phyloP scores from a whole-genome alignment of 139 green algal species.

The Haematococcus lacustris region DNA sequence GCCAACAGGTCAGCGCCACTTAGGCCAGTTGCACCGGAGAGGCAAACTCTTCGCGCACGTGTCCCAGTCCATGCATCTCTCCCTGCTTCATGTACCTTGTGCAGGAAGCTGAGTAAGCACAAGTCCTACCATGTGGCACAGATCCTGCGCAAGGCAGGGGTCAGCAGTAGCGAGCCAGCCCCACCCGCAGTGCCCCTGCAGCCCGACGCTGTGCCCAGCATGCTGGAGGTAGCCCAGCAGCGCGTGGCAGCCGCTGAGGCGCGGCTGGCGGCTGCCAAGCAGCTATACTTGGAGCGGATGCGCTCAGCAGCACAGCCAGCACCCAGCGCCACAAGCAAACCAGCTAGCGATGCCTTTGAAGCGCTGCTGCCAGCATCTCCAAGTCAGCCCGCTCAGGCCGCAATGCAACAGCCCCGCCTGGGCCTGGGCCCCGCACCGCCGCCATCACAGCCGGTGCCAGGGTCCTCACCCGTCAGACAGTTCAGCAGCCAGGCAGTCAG shows the following conservation, averaged over 20 bases:
- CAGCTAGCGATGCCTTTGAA: too few relatives aligned
- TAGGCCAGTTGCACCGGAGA: too few relatives aligned
- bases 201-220: too few relatives aligned
- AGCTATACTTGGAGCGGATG: constrained; percentile 16
- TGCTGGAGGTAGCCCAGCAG: constrained; percentile 1
- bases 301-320: background rate
- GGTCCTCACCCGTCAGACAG: too few relatives aligned
- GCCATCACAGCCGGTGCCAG: too few relatives aligned
- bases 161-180: background rate
- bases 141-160: constrained; percentile 16
- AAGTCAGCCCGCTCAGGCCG: too few relatives aligned
- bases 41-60: background rate
- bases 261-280: constrained; percentile 11
- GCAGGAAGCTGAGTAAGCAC: constrained; percentile 37
- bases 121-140: constrained; percentile 37
- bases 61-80: background rate
- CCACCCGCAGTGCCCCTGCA: background rate
- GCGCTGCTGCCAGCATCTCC: too few relatives aligned
- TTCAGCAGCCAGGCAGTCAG: too few relatives aligned
- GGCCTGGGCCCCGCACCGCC: too few relatives aligned
- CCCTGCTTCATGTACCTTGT: background rate
- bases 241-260: background rate
- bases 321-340: background rate
- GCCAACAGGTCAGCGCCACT: constrained; percentile 1
- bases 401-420: too few relatives aligned